These are phyloP conservation scores for Aspergillus terreus DNA, from an alignment of 2,329 filamentous ascomycete genomes.

Conservation along the genomic window DNA sequence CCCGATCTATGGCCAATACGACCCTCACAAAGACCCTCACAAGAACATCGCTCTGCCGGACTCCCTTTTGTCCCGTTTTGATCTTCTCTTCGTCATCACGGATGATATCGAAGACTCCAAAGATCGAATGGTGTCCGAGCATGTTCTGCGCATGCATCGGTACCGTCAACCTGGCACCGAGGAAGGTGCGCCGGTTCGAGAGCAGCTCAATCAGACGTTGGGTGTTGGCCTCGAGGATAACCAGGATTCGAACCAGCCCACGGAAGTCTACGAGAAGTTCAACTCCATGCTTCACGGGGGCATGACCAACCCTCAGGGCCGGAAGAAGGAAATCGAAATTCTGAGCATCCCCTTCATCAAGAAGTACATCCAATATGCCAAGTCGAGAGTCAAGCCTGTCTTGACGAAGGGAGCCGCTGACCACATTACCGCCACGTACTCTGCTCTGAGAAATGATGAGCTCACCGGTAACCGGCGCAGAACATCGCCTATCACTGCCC, in stretches of 20 bases:
- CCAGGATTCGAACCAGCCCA: constrained; percentile 67
- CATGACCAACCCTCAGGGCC: constrained; percentile 72
- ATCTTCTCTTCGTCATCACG: constrained; percentile 94
- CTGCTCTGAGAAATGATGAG: constrained; percentile 90
- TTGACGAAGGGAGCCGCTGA: constrained; percentile 89
- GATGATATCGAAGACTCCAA: constrained; percentile 95
- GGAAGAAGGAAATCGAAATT: constrained; percentile 76
- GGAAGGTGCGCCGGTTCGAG: constrained; percentile 89
- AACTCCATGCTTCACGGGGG: constrained; percentile 94
- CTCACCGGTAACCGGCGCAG: constrained; percentile 90
- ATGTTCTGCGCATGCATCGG: constrained; percentile 94
- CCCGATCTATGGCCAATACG: constrained; percentile 96
- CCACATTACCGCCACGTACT: constrained; percentile 87
- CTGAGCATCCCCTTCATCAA: constrained; percentile 98
- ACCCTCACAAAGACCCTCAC: constrained; percentile 97
- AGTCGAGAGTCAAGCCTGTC: constrained; percentile 82
- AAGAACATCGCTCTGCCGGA: constrained; percentile 97
- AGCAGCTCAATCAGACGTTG: constrained; percentile 77
- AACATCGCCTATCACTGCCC: constrained; percentile 91
- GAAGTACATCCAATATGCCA: constrained; percentile 99
- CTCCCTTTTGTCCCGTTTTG: constrained; percentile 95
- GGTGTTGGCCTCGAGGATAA: constrained; percentile 80
- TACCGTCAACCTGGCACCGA: constrained; percentile 91
- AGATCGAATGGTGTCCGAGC: constrained; percentile 89
- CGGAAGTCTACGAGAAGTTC: constrained; percentile 93